Conservation (phyloP, 257 asterid species). For the Pogostemon cablin region DNA sequence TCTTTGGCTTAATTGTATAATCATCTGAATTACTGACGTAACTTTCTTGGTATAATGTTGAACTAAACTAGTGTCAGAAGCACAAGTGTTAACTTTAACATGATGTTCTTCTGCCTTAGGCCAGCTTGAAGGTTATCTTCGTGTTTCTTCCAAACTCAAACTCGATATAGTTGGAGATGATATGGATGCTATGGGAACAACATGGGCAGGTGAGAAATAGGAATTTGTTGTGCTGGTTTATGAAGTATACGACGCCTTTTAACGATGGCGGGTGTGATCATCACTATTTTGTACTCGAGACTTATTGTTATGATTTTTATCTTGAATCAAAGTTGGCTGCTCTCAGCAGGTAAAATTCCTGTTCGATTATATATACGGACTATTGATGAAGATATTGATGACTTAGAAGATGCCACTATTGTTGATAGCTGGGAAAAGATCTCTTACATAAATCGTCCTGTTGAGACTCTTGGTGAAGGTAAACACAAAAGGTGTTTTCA, state of each 20-base stretch:
- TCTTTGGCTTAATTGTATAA: slow-evolving; percentile 11
- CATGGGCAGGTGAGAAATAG: slow-evolving; percentile 59
- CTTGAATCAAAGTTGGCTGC: slow-evolving; percentile 25
- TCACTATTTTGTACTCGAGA: slow-evolving; percentile 9
- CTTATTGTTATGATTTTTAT: slow-evolving; percentile 17
- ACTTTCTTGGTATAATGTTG: slow-evolving; percentile 6
- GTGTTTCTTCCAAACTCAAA: slow-evolving; percentile 80
- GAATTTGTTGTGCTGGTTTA: slow-evolving; percentile 20
- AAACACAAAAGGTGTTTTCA: slow-evolving; percentile 29
- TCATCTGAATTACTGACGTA: slow-evolving; percentile 13
- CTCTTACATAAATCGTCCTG: slow-evolving; percentile 81
- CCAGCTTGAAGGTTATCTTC: slow-evolving; percentile 71
- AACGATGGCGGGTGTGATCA: not conserved
- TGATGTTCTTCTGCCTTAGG: slow-evolving; percentile 52
- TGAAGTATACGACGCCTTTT: not conserved
- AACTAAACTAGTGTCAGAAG: not conserved
- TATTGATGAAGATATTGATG: slow-evolving; percentile 60
- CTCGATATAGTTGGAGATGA: slow-evolving; percentile 71
- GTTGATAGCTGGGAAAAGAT: slow-evolving; percentile 85
- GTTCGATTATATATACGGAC: slow-evolving; percentile 79
- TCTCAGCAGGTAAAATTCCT: slow-evolving; percentile 79
- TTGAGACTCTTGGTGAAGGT: slow-evolving; percentile 77
- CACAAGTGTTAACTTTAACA: slow-evolving; percentile 14
- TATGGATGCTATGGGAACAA: slow-evolving; percentile 55
- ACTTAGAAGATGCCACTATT: slow-evolving; percentile 58